phyloP scores from a whole-genome alignment of 2,329 filamentous ascomycete genomes.

The Fusarium floridanum region DNA sequence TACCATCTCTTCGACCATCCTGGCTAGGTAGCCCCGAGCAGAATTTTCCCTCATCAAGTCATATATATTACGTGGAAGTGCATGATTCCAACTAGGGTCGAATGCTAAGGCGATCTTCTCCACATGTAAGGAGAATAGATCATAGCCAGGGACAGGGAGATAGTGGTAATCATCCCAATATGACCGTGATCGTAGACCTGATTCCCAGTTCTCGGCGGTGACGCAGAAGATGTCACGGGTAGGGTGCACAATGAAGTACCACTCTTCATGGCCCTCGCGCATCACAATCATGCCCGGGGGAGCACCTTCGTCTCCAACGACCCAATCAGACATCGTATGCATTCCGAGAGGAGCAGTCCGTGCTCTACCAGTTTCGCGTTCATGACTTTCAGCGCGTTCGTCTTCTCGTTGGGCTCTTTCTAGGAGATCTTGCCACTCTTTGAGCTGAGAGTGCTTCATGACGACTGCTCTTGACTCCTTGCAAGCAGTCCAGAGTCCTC shows the following conservation, averaged over 20 bases:
- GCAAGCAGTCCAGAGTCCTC: slow-evolving; percentile 7
- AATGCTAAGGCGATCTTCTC: not conserved
- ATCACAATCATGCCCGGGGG: not conserved
- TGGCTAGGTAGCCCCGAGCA: not conserved
- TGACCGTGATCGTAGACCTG: not conserved
- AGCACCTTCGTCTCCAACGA: not conserved
- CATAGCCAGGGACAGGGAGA: not conserved
- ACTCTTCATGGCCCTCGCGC: not conserved
- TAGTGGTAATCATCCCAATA: not conserved
- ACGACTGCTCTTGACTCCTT: slow-evolving; percentile 5
- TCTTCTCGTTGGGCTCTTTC: not conserved
- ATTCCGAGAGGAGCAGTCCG: not conserved
- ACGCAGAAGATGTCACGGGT: not conserved
- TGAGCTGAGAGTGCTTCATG: slow-evolving; percentile 11
- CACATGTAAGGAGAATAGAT: not conserved
- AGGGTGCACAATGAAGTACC: not conserved
- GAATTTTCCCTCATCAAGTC: not conserved
- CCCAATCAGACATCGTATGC: not conserved
- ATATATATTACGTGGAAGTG: not conserved
- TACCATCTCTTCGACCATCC: not conserved
- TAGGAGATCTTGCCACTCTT: not conserved
- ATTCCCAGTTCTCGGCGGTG: not conserved
- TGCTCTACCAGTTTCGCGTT: too few relatives aligned
- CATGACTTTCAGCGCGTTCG: not conserved
- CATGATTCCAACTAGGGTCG: slow-evolving; percentile 5